phyloP scores from a whole-genome alignment of 2,329 filamentous ascomycete species.

The Fusarium buxicola region DNA sequence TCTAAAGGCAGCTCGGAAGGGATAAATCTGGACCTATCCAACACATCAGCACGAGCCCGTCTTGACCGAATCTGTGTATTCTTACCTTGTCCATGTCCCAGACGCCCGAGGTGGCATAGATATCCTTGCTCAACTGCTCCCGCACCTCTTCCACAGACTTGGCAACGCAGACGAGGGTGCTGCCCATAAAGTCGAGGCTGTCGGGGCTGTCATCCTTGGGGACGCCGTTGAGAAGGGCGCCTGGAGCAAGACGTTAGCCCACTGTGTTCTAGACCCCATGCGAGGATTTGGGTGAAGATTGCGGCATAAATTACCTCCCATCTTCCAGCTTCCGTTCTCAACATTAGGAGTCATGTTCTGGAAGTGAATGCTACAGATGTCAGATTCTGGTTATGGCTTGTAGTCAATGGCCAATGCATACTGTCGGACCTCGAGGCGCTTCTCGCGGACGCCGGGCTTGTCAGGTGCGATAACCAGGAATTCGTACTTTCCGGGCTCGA shows the following conservation, averaged over 20 bases:
- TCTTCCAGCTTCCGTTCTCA: conserved; percentile 68
- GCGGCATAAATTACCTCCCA: conserved; percentile 65
- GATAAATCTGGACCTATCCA: conserved; percentile 62
- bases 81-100: conserved; percentile 81
- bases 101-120: conserved; percentile 77
- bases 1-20: conserved; percentile 59
- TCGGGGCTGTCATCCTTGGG: conserved; percentile 69
- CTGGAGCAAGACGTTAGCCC: conserved; percentile 51
- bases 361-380: conserved; percentile 61
- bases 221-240: conserved; percentile 74
- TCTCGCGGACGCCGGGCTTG: conserved; percentile 68
- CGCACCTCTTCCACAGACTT: conserved; percentile 76
- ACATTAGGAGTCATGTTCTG: conserved; percentile 63
- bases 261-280: neutral
- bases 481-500: conserved; percentile 60
- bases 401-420: conserved; percentile 49
- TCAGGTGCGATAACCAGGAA: conserved; percentile 79
- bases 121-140: conserved; percentile 74
- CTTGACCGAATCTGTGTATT: neutral
- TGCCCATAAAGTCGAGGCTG: conserved; percentile 78
- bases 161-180: conserved; percentile 74
- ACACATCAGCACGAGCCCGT: neutral
- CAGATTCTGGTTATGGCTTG: conserved; percentile 16
- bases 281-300: conserved; percentile 35
- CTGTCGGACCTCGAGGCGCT: conserved; percentile 71